Percentiles rank a stretch among this genome's conserved stretches.
Evolutionary conservation across 2,329 filamentous ascomycete species (phyloP).

Genomic region (Hymenoscyphus fraxineus): DNA sequence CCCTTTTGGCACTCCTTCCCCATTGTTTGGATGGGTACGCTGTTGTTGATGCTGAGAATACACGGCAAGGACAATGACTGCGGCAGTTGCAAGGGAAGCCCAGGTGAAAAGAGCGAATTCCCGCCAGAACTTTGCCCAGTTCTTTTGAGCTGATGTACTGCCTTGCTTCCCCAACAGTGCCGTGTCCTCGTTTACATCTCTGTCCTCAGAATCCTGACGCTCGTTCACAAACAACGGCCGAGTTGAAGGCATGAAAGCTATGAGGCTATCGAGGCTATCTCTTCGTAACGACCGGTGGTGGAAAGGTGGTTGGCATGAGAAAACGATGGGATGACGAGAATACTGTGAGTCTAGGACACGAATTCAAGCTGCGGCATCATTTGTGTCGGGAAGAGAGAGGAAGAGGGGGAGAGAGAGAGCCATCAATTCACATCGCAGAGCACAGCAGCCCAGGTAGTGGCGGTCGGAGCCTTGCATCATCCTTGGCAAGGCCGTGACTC

Average conservation of each 20-base stretch:
- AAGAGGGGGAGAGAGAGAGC: not conserved
- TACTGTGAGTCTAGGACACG: not conserved
- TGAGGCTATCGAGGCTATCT: too few species aligned
- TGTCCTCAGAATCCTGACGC: constrained; percentile 49
- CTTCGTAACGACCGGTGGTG: not conserved
- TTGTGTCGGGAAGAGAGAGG: not conserved
- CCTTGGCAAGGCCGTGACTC: constrained; percentile 1
- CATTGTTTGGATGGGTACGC: constrained; percentile 19
- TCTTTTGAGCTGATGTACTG: constrained; percentile 26
- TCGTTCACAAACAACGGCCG: constrained; percentile 34
- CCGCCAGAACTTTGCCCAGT: constrained; percentile 57
- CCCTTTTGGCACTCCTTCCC: constrained; percentile 40
- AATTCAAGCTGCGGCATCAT: not conserved
- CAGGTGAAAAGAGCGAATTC: constrained; percentile 76
- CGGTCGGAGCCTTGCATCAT: not conserved
- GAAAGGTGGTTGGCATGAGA: not conserved
- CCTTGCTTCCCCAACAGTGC: constrained; percentile 34
- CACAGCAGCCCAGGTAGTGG: not conserved
- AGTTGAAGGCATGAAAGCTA: constrained; percentile 23
- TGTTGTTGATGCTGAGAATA: constrained; percentile 64
- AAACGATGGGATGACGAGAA: not conserved
- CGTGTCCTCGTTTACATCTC: constrained; percentile 45
- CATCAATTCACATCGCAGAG: not conserved
- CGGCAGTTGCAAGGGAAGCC: constrained; percentile 76
- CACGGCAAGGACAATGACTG: constrained; percentile 77